These are phyloP conservation scores for Circinella umbellata DNA, from an alignment of 371 early-diverging fungal genomes.

Conservation along the genomic window DNA sequence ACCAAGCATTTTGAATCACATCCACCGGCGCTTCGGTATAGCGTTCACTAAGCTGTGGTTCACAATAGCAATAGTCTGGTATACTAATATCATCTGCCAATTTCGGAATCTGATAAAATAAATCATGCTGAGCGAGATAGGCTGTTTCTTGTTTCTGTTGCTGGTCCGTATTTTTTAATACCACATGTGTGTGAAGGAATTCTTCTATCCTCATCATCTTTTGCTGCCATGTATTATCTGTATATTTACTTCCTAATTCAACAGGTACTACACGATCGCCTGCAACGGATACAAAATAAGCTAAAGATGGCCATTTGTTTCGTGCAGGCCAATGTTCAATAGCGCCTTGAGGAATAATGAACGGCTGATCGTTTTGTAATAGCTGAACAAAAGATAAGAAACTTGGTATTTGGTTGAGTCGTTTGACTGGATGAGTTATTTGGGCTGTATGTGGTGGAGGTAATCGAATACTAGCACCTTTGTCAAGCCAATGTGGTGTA, in stretches of 20 bases:
- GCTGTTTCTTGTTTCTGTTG: slow-evolving; percentile 26
- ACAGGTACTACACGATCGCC: slow-evolving; percentile 84
- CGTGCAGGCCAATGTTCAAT: slow-evolving; percentile 81
- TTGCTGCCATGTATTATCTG: slow-evolving; percentile 82
- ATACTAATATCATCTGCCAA: slow-evolving; percentile 73
- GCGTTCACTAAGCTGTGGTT: slow-evolving; percentile 35
- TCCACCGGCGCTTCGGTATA: slow-evolving; percentile 34
- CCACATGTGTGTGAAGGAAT: slow-evolving; percentile 64
- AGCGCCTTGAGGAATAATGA: slow-evolving; percentile 53
- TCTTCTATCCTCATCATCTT: slow-evolving; percentile 75
- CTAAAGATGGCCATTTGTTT: slow-evolving; percentile 64
- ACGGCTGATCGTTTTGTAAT: slow-evolving; percentile 40
- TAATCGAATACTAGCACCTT: background rate
- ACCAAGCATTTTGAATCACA: slow-evolving; percentile 82
- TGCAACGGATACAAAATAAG: slow-evolving; percentile 67
- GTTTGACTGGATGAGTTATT: background rate
- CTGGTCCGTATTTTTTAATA: slow-evolving; percentile 5
- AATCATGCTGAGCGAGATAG: slow-evolving; percentile 92
- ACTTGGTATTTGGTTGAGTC: slow-evolving; percentile 21
- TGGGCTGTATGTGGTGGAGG: background rate
- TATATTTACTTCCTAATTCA: slow-evolving; percentile 82
- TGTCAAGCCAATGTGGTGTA: background rate
- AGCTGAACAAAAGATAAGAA: slow-evolving; percentile 30
- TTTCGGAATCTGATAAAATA: slow-evolving; percentile 81
- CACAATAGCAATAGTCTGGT: slow-evolving; percentile 82